A percentile compares a stretch with the other conserved stretches of the same genome.
Conservation (phyloP, 2,329 filamentous ascomycete species). For the Trichophyton schoenleinii region DNA sequence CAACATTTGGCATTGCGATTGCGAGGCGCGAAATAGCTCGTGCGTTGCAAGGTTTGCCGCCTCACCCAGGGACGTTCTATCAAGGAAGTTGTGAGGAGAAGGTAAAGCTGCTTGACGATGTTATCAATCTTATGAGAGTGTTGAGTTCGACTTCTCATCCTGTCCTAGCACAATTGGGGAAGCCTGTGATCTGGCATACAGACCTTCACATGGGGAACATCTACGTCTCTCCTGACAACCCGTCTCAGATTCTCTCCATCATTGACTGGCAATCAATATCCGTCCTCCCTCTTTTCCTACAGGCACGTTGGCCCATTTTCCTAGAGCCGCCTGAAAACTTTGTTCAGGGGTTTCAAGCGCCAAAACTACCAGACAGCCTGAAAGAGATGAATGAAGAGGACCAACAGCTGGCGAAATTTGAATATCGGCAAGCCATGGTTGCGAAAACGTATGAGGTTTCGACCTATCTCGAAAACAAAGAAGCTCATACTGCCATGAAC, state of each 20-base stretch:
- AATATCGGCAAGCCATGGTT: background rate
- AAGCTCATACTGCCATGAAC: slow-evolving; percentile 16
- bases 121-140: background rate
- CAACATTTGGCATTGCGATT: slow-evolving; percentile 1
- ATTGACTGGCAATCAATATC: slow-evolving; percentile 35
- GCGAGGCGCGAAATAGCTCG: slow-evolving; percentile 5
- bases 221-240: slow-evolving; percentile 20
- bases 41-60: background rate
- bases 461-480: background rate
- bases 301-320: slow-evolving; percentile 12
- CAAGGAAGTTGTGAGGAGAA: slow-evolving; percentile 1
- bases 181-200: slow-evolving; percentile 25
- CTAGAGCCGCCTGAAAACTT: background rate
- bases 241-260: slow-evolving; percentile 18
- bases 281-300: slow-evolving; percentile 18
- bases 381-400: background rate
- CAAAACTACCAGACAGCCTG: background rate
- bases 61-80: slow-evolving; percentile 2
- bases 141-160: background rate
- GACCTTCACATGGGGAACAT: slow-evolving; percentile 32
- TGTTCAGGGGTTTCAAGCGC: background rate
- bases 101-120: background rate
- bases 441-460: slow-evolving; percentile 1
- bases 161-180: background rate
- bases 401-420: background rate